phyloP scores from a whole-genome alignment of 805 yeast species.

The Sugiyamaella americana region DNA sequence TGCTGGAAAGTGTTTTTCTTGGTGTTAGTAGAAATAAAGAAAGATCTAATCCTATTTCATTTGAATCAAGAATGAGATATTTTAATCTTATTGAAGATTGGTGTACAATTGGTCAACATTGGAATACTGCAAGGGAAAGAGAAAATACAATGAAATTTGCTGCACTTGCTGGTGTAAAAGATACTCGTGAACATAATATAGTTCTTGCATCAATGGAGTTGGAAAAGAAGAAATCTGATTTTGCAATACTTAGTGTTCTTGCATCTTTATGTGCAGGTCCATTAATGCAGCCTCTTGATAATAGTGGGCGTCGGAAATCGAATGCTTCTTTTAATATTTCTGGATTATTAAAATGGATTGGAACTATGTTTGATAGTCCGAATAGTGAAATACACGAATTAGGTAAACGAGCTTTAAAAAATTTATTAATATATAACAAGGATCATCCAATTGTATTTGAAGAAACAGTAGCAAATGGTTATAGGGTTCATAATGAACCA shows the following conservation, averaged over 20 bases:
- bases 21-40: conserved; percentile 29
- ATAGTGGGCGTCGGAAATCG: conserved; percentile 39
- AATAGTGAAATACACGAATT: conserved; percentile 53
- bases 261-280: conserved; percentile 74
- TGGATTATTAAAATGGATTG: conserved; percentile 74
- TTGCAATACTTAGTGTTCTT: conserved; percentile 76
- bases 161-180: conserved; percentile 34
- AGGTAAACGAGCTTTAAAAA: conserved; percentile 67
- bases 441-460: conserved; percentile 45
- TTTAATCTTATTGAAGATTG: conserved; percentile 82
- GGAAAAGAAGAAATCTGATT: conserved; percentile 63
- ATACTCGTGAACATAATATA: conserved; percentile 31
- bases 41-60: conserved; percentile 61
- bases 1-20: conserved; percentile 66
- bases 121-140: conserved; percentile 59
- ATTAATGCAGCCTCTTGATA: conserved; percentile 40
- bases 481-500: conserved; percentile 37
- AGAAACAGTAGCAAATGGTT: conserved; percentile 57
- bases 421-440: conserved; percentile 57
- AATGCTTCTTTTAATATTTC: conserved; percentile 55
- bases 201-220: conserved; percentile 73
- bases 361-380: conserved; percentile 52
- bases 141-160: conserved; percentile 50
- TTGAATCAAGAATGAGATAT: conserved; percentile 76
- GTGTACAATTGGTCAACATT: conserved; percentile 78